These are phyloP conservation scores for Rhizopus sp. DNA, from an alignment of 371 early-diverging fungal genomes.

Conservation along the genomic window DNA sequence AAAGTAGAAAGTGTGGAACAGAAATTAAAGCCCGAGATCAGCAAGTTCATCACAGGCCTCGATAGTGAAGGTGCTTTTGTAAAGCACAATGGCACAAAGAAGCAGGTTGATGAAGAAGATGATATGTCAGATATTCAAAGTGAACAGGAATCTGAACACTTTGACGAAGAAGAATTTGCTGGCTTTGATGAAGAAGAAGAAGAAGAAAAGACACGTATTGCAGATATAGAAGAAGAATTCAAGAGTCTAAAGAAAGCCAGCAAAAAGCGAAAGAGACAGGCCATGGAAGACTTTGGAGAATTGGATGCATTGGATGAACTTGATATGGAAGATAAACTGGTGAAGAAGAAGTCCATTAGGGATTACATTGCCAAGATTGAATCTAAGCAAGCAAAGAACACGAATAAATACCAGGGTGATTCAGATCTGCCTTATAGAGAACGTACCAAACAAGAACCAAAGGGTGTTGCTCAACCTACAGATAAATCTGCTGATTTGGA, in stretches of 20 bases:
- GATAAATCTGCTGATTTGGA: slow-evolving; percentile 67
- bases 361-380: slow-evolving; percentile 76
- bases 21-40: slow-evolving; percentile 45
- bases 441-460: slow-evolving; percentile 51
- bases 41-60: slow-evolving; percentile 27
- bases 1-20: slow-evolving; percentile 70
- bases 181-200: slow-evolving; percentile 36
- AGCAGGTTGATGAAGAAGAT: slow-evolving; percentile 16
- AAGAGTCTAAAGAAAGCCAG: slow-evolving; percentile 43
- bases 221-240: slow-evolving; percentile 53
- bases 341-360: slow-evolving; percentile 68
- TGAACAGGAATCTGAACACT: slow-evolving; percentile 14
- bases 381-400: slow-evolving; percentile 51
- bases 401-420: slow-evolving; percentile 68
- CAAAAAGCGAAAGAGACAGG: slow-evolving; percentile 51
- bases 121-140: slow-evolving; percentile 23
- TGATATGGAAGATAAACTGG: slow-evolving; percentile 80
- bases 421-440: slow-evolving; percentile 77
- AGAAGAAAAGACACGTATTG: slow-evolving; percentile 37
- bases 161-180: slow-evolving; percentile 15
- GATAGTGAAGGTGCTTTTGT: slow-evolving; percentile 1
- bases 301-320: slow-evolving; percentile 70
- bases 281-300: slow-evolving; percentile 79
- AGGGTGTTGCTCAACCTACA: slow-evolving; percentile 59
- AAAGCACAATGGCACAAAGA: slow-evolving; percentile 3